These are phyloP conservation scores for Aspergillus sclerotioniger DNA, from an alignment of 495 filamentous ascomycete species.

Conservation along the genomic window DNA sequence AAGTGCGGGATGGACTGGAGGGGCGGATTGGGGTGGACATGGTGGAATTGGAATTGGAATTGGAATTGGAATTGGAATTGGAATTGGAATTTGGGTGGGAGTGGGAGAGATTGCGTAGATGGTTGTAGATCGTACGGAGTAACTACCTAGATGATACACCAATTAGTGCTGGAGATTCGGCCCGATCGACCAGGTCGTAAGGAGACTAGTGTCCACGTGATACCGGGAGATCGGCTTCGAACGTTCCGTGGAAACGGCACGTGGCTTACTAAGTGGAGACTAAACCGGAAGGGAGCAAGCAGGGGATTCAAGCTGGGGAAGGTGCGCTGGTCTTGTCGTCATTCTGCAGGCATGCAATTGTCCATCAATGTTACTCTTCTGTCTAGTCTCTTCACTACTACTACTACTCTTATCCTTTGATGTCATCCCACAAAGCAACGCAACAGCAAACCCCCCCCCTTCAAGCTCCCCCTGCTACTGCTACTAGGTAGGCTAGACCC, in stretches of 20 bases:
- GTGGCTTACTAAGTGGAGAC: neutral
- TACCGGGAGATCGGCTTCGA: constrained; percentile 10
- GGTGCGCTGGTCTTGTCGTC: neutral
- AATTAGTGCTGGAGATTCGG: no score
- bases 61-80: neutral
- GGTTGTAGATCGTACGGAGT: no score
- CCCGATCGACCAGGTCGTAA: no score
- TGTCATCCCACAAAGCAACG: neutral
- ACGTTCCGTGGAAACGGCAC: neutral
- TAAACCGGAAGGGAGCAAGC: neutral
- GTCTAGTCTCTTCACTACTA: neutral
- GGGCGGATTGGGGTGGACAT: constrained; percentile 26
- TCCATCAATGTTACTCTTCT: neutral
- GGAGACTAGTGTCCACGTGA: constrained; percentile 5
- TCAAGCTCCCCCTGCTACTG: neutral
- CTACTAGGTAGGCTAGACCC: neutral
- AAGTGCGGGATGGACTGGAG: constrained; percentile 36
- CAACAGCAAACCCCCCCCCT: no score
- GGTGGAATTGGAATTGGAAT: neutral
- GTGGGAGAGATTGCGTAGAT: no score
- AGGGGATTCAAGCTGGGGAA: neutral
- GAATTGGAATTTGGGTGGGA: no score
- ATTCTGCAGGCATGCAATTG: neutral
- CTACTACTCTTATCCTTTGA: neutral
- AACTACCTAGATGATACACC: no score